Evolutionary conservation across 306 rosid species (phyloP).

Genomic region (Dryas octopetala): DNA sequence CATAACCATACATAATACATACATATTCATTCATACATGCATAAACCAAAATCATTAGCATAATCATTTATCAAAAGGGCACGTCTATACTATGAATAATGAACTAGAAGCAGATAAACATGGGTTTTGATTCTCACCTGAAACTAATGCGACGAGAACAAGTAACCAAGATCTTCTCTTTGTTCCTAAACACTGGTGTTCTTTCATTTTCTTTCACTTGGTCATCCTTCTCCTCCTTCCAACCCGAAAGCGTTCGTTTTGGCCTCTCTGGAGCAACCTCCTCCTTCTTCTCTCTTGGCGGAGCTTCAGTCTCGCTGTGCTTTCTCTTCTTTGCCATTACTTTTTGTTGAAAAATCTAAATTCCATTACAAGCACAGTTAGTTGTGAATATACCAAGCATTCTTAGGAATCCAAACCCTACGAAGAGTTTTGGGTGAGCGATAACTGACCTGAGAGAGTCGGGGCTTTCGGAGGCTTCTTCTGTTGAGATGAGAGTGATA

Average conservation of each 20-base stretch:
- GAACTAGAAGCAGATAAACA: neutral
- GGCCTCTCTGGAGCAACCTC: slow-evolving; percentile 73
- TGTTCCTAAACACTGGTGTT: slow-evolving; percentile 58
- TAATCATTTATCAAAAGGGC: neutral
- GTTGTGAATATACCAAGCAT: neutral
- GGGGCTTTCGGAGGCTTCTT: slow-evolving; percentile 3
- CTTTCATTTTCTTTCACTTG: slow-evolving; percentile 27
- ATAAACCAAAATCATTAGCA: neutral
- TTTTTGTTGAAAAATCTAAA: neutral
- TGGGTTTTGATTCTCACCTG: slow-evolving; percentile 44
- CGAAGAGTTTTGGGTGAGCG: neutral
- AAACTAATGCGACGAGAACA: slow-evolving; percentile 87
- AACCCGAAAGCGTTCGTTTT: slow-evolving; percentile 68
- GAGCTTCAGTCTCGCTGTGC: slow-evolving; percentile 47
- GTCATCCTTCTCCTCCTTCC: slow-evolving; percentile 56
- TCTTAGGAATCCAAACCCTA: neutral
- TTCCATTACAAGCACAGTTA: neutral
- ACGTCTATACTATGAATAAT: neutral
- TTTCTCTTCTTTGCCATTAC: slow-evolving; percentile 90
- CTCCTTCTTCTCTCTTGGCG: slow-evolving; percentile 45
- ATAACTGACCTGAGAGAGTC: neutral
- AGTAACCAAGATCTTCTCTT: slow-evolving; percentile 86
- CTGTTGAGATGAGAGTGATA: neutral
- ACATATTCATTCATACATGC: neutral
- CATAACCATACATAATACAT: neutral